phyloP scores from a whole-genome alignment of 164 flowering plant genomes.

The Piper longum region DNA sequence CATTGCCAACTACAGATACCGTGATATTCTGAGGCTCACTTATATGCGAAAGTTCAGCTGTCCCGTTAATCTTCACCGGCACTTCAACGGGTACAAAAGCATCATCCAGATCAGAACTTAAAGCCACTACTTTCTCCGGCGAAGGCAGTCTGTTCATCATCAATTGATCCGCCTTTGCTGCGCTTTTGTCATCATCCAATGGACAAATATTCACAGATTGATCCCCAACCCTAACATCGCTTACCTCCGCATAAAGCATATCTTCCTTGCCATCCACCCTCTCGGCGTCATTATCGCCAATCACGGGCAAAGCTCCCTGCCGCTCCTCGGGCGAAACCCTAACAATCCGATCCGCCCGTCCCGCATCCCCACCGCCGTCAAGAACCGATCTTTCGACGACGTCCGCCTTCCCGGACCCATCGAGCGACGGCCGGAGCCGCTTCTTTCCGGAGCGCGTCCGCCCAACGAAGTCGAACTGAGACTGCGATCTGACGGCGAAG shows the following conservation, averaged over 20 bases:
- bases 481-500: constrained; percentile 17
- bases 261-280: background rate
- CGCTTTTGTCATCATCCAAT: background rate
- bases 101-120: background rate
- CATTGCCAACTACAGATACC: background rate
- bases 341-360: background rate
- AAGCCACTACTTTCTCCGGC: background rate
- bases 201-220: background rate
- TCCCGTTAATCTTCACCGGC: background rate
- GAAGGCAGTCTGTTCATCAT: background rate
- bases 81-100: background rate
- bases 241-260: background rate
- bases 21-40: background rate
- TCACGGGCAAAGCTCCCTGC: no score
- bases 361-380: no score
- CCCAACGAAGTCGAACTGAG: constrained; percentile 13
- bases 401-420: no score
- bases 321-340: constrained; percentile 1
- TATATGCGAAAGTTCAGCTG: no score
- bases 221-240: background rate
- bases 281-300: constrained; percentile 1
- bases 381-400: no score
- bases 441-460: constrained; percentile 9
- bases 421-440: background rate
- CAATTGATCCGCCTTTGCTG: background rate